Evolutionary conservation across 2,329 filamentous ascomycete genomes (phyloP), one percentile per base, ranked within the genome.

Genomic region (Fusarium piperis): DNA sequence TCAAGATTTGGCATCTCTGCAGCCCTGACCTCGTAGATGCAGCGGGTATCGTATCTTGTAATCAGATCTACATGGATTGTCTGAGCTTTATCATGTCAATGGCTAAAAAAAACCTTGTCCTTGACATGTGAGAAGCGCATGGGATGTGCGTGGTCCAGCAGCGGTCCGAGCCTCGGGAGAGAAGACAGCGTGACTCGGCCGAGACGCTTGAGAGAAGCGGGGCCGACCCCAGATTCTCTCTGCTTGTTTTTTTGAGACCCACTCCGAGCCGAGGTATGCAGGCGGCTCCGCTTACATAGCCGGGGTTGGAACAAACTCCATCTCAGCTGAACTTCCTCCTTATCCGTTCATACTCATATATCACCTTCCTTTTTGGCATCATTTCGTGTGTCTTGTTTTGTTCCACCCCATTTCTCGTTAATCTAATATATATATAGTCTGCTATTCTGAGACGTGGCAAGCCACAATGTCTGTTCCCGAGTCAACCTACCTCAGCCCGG

Each of bases 401-500:
- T 28, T n/a, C 9, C 10, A n/a, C 28, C 16, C 41, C 28, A 16
- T 6, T 10, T 7, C 9, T 13, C 41, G 11, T 11, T 46, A 46
- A 46, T 46, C 23, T 28, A 46, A 16, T 12, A 26, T 8, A 26
- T 33, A 30, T 33, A 35, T 35, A 53, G 12, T 16, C 26, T 57
- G 36, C 32, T 39, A 23, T 41, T 38, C 13, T 51, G 20, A 36
- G 9, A 38, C 65, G 55, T 68, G 33, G 3, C 35, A 26, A 28
- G 44, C 59, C 26, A 26, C 41, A 48, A 95, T 94, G 93, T 83
- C 92, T 33, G 81, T 94, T 57, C 88, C 92, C 9, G 91, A 90
- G 75, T 91, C 90, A 59, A 87, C 93, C 68, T 97, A 94, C 78
- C 80, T 98, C 73, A 97, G 93, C 81, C 87, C 90, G 65, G 90